phyloP scores from a whole-genome alignment of 352 stramenopile genomes.

The Pythium brassicae region DNA sequence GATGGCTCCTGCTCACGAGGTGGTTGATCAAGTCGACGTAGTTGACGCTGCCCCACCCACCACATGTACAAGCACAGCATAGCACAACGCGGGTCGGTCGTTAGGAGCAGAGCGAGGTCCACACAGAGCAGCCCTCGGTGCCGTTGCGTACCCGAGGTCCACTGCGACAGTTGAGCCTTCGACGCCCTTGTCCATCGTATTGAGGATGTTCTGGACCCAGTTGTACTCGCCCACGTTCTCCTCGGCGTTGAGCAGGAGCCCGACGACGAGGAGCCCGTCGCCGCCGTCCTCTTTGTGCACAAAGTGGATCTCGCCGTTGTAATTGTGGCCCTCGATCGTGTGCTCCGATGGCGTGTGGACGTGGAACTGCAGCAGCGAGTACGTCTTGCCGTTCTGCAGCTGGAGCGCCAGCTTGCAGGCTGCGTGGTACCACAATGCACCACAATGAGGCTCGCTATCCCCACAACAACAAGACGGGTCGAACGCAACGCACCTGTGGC shows the following conservation, averaged over 20 bases:
- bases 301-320: slow-evolving; percentile 45
- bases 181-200: slow-evolving; percentile 27
- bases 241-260: slow-evolving; percentile 41
- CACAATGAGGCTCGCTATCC: too few species aligned
- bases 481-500: slow-evolving; percentile 31
- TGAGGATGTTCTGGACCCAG: slow-evolving; percentile 46
- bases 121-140: neutral
- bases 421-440: too few species aligned
- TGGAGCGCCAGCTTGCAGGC: slow-evolving; percentile 49
- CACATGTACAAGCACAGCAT: too few species aligned
- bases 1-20: slow-evolving; percentile 43
- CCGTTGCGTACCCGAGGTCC: slow-evolving; percentile 26
- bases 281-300: slow-evolving; percentile 35
- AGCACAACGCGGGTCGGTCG: too few species aligned
- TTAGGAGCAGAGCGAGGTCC: neutral
- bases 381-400: slow-evolving; percentile 36
- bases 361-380: slow-evolving; percentile 57
- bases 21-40: slow-evolving; percentile 54
- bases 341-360: slow-evolving; percentile 43
- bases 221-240: slow-evolving; percentile 23
- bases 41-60: slow-evolving; percentile 26
- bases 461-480: too few species aligned
- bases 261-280: slow-evolving; percentile 24
- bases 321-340: slow-evolving; percentile 37
- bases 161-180: slow-evolving; percentile 20